Base-by-base conservation (phyloP, 257 asterid genomes). In the Prunella vulgaris region DNA sequence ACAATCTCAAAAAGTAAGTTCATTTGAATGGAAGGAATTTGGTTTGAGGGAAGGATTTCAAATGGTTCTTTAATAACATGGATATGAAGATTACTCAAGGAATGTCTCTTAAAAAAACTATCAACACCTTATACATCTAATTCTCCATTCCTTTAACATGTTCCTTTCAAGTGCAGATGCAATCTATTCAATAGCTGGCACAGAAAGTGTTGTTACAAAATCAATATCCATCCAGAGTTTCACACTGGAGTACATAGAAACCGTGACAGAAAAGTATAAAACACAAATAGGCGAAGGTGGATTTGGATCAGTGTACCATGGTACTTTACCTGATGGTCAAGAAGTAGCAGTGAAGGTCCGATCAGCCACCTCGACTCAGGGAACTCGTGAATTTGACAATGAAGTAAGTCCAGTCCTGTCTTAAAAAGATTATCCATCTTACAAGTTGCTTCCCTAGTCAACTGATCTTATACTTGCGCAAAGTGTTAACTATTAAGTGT, bases 331-430 rank as follows among this genome's bases (percentile, higher is more conserved):
- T 32, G 97, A 91, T 10, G 95, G 96, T 60, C 79, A 87, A 79
- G 97, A 91, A 74, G 95, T 91, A 51, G 97, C 97, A 12, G 97
- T 88, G 68, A 91, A 91, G 82, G 97, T 91, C 72, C 82, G 96
- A 68, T 91, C 97, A 66, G 83, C 96, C 68, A 88, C 95, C 69
- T 91, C 97, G 27, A 87, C 95, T 18, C 97, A 91, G 67, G 97
- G 97, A 76, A 88, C 88, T 64, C 90, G 95, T 18, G 97, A 91
- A 83, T 91, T 91, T 40, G 81, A 91, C 66, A 85, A 88, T 70
- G 97, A 91, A 91, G 97, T 85, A 77, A n/a, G 77, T 60, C 66
- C 28, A 14, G 27, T 53, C 42, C 33, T 32, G 60, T 35, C 42
- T 35, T 35, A 35, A 35, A 3, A 35, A 35, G 12, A 35, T 5